These are phyloP conservation scores for Teunomyces aglyptinius DNA, from an alignment of 805 yeast genomes.

Conservation along the genomic window DNA sequence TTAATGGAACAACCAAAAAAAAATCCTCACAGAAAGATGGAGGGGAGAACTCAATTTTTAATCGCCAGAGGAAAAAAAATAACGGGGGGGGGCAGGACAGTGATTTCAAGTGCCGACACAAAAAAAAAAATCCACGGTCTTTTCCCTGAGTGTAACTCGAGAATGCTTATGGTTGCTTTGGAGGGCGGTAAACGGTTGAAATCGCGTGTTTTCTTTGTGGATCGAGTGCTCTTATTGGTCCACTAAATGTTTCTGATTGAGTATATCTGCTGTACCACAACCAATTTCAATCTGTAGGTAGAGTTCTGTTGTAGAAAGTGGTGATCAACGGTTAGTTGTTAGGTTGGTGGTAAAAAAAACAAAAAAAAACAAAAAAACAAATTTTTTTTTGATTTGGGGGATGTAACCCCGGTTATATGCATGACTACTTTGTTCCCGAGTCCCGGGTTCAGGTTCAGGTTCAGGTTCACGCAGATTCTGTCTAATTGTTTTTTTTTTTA, in stretches of 20 bases:
- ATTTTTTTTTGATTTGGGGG: background rate
- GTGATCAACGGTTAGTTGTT: background rate
- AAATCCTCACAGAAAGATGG: background rate
- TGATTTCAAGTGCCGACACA: background rate
- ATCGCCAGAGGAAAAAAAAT: background rate
- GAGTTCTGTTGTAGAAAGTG: background rate
- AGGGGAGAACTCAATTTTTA: background rate
- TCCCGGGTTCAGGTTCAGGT: too few relatives aligned
- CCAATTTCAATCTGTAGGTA: too few relatives aligned
- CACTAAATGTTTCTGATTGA: too few relatives aligned
- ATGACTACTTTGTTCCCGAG: background rate
- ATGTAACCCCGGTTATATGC: background rate
- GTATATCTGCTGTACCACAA: too few relatives aligned
- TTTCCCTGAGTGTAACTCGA: background rate
- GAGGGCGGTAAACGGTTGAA: too few relatives aligned
- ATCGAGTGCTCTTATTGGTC: too few relatives aligned
- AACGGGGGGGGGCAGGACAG: background rate
- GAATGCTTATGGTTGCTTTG: too few relatives aligned
- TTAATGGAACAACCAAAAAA: background rate
- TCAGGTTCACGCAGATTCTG: background rate
- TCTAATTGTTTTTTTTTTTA: background rate
- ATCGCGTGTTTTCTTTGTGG: too few relatives aligned
- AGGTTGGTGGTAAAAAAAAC: background rate
- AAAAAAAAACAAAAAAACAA: background rate
- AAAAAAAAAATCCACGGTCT: background rate